Evolutionary conservation across 768 basidiomycete species (phyloP), one percentile per base, ranked within the genome.

Genomic region (Termitomyces sp.): DNA sequence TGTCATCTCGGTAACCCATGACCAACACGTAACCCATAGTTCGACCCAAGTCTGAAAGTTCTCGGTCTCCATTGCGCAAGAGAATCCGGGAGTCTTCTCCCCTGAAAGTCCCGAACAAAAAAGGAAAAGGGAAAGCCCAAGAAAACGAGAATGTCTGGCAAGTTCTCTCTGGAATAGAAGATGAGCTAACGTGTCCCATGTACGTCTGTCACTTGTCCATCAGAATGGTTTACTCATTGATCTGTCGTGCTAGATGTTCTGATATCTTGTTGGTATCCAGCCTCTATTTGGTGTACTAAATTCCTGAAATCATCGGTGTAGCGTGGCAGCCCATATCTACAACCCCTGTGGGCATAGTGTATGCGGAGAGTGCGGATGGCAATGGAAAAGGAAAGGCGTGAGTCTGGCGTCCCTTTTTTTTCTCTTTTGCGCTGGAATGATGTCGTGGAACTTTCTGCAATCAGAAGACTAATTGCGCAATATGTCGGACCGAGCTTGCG

Each of bases 341-440:
- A 88, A 84, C 66, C 87, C 89, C 2, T 91, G 89, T 64, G 89
- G 89, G 13, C 89, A 91, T 66, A 84, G 82, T 28, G 81, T 80
- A 60, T 91, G 89, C 59, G 89, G 85, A 8, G 78, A 82, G 44
- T 91, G 89, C 66, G 82, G 81, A 12, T 77, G 80, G 71, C 70
- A 75, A 58, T 91, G 88, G 88, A 72, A 83, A 55, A 64, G 66
- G 43, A 75, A 78, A 65, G 82, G 80, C 57, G 87, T 86, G 59
- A 47, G 80, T 67, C 28, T 36, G 30, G 35, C 35, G 53, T 32
- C 23, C 36, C 60, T 51, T 43, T 4, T 30, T 44, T 30, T 52
- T 32, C 20, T 38, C 50, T 30, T 47, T 49, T 54, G 28, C 51
- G 52, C 50, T 50, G 40, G 13, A 30, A 6, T 55, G 62, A 49